Conservation (phyloP, 2,329 filamentous ascomycete genomes). For the Colletotrichum gigasporum region DNA sequence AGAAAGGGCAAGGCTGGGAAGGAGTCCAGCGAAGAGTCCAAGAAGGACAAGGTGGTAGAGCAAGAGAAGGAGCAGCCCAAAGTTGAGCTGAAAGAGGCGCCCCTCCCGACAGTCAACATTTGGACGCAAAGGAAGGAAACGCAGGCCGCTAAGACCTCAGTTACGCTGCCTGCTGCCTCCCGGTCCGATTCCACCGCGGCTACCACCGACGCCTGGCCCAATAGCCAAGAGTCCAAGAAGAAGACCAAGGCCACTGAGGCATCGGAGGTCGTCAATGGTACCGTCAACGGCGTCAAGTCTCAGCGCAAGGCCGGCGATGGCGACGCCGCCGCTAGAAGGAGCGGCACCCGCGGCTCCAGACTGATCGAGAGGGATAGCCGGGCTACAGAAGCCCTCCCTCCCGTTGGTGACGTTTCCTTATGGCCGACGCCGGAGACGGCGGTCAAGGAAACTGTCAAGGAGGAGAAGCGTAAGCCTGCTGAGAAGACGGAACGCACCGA, state of each 20-base stretch:
- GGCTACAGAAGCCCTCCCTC: conserved; percentile 56
- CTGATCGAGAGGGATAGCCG: conserved; percentile 47
- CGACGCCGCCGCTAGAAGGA: conserved; percentile 51
- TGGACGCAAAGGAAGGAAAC: conserved; percentile 85
- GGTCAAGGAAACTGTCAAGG: conserved; percentile 69
- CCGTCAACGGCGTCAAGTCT: conserved; percentile 50
- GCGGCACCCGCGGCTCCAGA: conserved; percentile 55
- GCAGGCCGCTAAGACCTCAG: conserved; percentile 58
- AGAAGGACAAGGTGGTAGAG: conserved; percentile 67
- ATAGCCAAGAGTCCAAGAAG: conserved; percentile 63
- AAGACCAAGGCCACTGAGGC: conserved; percentile 36
- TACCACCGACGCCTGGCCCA: conserved; percentile 12
- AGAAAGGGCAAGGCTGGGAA: conserved; percentile 72
- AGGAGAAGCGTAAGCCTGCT: conserved; percentile 77
- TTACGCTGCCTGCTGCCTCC: conserved; percentile 43
- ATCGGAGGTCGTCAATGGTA: conserved; percentile 33
- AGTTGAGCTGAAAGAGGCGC: conserved; percentile 79
- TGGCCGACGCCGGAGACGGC: conserved; percentile 93
- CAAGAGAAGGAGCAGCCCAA: conserved; percentile 69
- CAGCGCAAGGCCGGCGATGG: conserved; percentile 55
- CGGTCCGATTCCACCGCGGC: conserved; percentile 24
- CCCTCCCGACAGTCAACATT: conserved; percentile 84
- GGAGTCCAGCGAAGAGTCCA: conserved; percentile 48
- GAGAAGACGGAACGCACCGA: conserved; percentile 68
- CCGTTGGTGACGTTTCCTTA: conserved; percentile 78